Conservation (phyloP, 2,329 filamentous ascomycete species). For the Teratosphaeria nubilosa region DNA sequence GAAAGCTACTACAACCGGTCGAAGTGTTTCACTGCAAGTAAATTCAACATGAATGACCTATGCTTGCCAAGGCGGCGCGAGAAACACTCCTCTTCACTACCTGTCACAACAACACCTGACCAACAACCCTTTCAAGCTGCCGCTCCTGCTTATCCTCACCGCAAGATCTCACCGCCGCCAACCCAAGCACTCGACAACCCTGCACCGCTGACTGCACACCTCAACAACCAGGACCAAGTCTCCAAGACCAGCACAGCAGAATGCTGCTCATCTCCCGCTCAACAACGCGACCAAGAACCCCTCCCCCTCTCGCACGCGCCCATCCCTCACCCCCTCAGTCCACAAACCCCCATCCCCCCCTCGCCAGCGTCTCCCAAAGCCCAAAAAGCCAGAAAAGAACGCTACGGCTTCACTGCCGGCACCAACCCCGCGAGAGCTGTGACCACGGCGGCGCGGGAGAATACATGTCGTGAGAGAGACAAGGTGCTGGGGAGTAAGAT, state of each 20-base stretch:
- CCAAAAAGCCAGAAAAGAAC: neutral
- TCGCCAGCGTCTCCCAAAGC: too few relatives aligned
- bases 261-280: neutral
- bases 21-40: too few relatives aligned
- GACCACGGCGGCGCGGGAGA: too few relatives aligned
- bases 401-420: too few relatives aligned
- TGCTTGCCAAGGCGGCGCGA: neutral
- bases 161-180: too few relatives aligned
- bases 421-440: too few relatives aligned
- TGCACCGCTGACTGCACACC: too few relatives aligned
- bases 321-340: too few relatives aligned
- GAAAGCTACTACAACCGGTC: neutral
- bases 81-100: neutral
- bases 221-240: too few relatives aligned
- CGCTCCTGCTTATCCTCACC: too few relatives aligned
- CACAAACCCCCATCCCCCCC: neutral
- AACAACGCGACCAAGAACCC: neutral
- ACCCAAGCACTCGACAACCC: too few relatives aligned
- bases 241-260: neutral
- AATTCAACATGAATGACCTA: neutral
- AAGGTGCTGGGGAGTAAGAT: neutral
- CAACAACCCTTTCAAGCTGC: too few relatives aligned
- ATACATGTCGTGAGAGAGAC: neutral
- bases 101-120: neutral
- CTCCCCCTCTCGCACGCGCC: neutral